phyloP scores from a whole-genome alignment of 1,284 basidiomycete species.

The Ceratobasidium sp. region DNA sequence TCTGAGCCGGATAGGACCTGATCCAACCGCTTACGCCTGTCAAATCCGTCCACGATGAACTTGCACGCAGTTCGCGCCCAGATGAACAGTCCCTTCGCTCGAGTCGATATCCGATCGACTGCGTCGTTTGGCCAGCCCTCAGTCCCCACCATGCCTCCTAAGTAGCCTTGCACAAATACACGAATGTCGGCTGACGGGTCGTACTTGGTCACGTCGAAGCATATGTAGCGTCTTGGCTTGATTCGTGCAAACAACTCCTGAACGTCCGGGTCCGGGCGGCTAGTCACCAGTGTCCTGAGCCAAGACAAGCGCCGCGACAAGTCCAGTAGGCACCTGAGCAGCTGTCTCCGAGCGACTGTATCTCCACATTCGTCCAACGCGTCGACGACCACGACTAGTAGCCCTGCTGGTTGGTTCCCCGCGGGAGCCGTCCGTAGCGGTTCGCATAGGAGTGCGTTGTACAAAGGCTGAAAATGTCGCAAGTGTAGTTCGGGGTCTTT shows the following conservation, averaged over 20 bases:
- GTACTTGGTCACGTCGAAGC: background rate
- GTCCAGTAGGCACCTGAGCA: background rate
- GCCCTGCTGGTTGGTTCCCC: background rate
- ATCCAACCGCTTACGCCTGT: background rate
- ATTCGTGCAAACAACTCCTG: background rate
- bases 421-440: background rate
- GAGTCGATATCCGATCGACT: constrained; percentile 36
- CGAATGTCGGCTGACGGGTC: background rate
- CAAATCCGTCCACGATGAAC: background rate
- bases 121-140: background rate
- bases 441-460: background rate
- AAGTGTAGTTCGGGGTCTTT: background rate
- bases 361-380: constrained; percentile 3
- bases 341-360: background rate
- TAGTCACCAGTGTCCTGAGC: constrained; percentile 29
- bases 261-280: constrained; percentile 24
- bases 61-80: too few species aligned
- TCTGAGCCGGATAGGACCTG: too few species aligned
- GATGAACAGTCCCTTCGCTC: too few species aligned
- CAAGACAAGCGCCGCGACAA: background rate
- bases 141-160: too few species aligned
- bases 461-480: background rate
- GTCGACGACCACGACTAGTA: constrained; percentile 20
- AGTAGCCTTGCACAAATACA: background rate
- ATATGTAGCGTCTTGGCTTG: too few species aligned